phyloP scores from a whole-genome alignment of 805 yeast genomes.

The Komagataella phaffii region DNA sequence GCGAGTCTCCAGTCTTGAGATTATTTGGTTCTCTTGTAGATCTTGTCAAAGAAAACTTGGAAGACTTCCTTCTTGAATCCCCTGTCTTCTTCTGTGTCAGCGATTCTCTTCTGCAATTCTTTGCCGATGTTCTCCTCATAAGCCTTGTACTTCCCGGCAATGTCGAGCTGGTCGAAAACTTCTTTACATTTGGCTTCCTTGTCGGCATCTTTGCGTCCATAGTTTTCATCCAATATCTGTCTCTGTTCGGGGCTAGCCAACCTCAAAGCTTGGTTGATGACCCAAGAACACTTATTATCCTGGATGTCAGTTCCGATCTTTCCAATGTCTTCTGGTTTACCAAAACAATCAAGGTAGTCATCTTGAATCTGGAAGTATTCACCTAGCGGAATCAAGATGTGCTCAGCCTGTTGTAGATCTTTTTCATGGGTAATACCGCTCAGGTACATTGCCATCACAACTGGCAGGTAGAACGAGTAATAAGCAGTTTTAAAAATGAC shows the following conservation, averaged over 20 bases:
- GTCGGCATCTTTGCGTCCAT: conserved; percentile 67
- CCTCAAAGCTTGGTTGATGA: conserved; percentile 82
- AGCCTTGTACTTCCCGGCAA: conserved; percentile 56
- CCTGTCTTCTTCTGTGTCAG: conserved; percentile 70
- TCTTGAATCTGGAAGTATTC: conserved; percentile 99
- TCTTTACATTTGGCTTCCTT: conserved; percentile 61
- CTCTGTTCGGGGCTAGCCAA: conserved; percentile 74
- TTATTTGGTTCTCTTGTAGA: conserved; percentile 87
- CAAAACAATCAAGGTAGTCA: conserved; percentile 93
- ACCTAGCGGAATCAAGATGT: conserved; percentile 85
- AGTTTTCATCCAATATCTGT: conserved; percentile 67
- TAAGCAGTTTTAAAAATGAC: conserved; percentile 96
- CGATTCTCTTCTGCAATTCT: conserved; percentile 47
- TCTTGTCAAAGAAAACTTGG: conserved; percentile 72
- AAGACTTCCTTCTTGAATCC: conserved; percentile 91
- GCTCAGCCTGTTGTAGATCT: conserved; percentile 81
- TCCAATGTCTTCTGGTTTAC: conserved; percentile 94
- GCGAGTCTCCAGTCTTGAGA: neutral
- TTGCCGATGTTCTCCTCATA: conserved; percentile 74
- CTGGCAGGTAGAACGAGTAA: conserved; percentile 95
- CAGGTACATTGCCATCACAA: conserved; percentile 90
- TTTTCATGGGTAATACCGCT: conserved; percentile 60
- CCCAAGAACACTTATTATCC: conserved; percentile 98
- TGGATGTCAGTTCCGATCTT: conserved; percentile 97
- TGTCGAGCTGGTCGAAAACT: conserved; percentile 59